Evolutionary conservation across 1,139 yeast species (phyloP).

Genomic region (Blastobotrys aristatus): DNA sequence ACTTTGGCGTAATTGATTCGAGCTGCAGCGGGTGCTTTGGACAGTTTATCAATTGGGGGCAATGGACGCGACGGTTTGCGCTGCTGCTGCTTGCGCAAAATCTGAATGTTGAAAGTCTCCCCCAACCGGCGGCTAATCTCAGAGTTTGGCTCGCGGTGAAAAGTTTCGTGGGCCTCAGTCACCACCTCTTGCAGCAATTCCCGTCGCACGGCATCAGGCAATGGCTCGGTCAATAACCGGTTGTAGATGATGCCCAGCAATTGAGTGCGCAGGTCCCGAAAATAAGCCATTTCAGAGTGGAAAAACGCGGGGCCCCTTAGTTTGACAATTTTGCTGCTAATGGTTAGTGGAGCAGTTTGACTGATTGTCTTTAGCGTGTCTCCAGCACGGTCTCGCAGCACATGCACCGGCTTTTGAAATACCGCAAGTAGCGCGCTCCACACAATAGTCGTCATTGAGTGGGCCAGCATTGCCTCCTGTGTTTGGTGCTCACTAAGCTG

Average conservation of each 20-base stretch:
- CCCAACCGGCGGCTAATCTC: neutral
- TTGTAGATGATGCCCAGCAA: neutral
- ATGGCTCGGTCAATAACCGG: constrained; percentile 1
- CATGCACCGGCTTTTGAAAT: neutral
- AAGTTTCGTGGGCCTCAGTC: constrained; percentile 3
- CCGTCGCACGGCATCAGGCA: neutral
- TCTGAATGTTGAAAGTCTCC: neutral
- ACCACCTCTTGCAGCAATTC: constrained; percentile 1
- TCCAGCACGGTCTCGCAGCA: neutral
- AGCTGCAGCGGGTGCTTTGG: constrained; percentile 5
- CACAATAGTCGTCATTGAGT: constrained; percentile 14
- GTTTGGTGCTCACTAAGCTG: constrained; percentile 12
- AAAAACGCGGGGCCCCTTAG: constrained; percentile 11
- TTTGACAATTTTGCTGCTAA: constrained; percentile 8
- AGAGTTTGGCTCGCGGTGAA: neutral
- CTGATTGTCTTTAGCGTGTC: neutral
- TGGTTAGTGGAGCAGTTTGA: constrained; percentile 2
- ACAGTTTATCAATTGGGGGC: constrained; percentile 1
- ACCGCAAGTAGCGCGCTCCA: constrained; percentile 25
- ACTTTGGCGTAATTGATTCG: neutral
- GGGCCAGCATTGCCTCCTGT: constrained; percentile 14
- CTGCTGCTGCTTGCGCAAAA: neutral
- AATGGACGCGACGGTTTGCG: neutral
- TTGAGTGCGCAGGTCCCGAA: constrained; percentile 6
- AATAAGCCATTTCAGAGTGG: constrained; percentile 2